phyloP scores from a whole-genome alignment of 1,284 basidiomycete species.

The Apiotrichum porosum region DNA sequence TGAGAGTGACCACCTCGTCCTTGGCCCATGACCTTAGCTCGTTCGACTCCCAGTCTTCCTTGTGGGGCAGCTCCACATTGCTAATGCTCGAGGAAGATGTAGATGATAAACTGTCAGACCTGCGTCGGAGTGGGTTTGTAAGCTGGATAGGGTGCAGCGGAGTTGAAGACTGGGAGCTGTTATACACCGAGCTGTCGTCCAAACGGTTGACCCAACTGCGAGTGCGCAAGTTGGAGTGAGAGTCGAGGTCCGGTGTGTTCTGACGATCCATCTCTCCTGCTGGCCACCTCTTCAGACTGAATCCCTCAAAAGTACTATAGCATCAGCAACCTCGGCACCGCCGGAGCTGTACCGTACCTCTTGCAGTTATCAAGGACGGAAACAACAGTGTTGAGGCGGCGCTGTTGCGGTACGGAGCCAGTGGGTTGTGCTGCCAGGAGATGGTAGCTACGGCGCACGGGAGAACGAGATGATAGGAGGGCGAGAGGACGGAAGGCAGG shows the following conservation, averaged over 20 bases:
- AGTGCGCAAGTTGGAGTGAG: not conserved
- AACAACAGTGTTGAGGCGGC: too few relatives aligned
- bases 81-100: constrained; percentile 5
- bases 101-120: not conserved
- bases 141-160: not conserved
- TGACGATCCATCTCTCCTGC: not conserved
- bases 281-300: too few relatives aligned
- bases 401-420: too few relatives aligned
- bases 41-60: not conserved
- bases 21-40: constrained; percentile 7
- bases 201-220: not conserved
- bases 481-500: too few relatives aligned
- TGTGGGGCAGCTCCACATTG: constrained; percentile 1
- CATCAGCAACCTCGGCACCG: too few relatives aligned
- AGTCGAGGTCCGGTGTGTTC: not conserved
- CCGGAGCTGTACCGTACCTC: too few relatives aligned
- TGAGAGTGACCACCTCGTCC: constrained; percentile 9
- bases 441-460: too few relatives aligned
- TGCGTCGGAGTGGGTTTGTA: not conserved
- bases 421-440: too few relatives aligned
- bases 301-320: too few relatives aligned
- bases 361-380: too few relatives aligned
- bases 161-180: constrained; percentile 9
- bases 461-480: too few relatives aligned
- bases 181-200: not conserved